These are phyloP conservation scores for Sporothrix dimorphospora DNA, from an alignment of 2,329 filamentous ascomycete genomes.

Conservation along the genomic window DNA sequence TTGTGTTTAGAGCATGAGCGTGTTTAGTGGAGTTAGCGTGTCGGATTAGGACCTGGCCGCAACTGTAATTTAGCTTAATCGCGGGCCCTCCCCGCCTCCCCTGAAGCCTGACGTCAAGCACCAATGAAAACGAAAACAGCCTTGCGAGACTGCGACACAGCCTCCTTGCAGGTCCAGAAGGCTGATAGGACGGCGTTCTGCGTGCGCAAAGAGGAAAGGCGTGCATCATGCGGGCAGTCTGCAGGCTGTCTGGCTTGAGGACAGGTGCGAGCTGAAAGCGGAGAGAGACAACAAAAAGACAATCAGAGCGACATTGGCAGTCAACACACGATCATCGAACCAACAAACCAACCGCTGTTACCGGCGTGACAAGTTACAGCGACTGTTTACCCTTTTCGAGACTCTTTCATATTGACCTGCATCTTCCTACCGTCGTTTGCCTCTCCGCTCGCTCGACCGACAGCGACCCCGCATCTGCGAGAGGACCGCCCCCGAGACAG, in stretches of 20 bases:
- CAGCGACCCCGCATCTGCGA: no score
- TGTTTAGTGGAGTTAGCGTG: neutral
- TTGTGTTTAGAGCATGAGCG: neutral
- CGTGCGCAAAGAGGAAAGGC: neutral
- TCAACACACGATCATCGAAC: no score
- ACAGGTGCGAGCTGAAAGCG: no score
- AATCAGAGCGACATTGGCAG: neutral
- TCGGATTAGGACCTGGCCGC: neutral
- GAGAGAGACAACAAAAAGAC: neutral
- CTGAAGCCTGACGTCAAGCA: neutral
- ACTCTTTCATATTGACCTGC: no score
- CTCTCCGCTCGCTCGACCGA: no score
- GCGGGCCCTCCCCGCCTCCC: no score
- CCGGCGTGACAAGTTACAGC: no score
- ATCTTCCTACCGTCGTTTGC: no score
- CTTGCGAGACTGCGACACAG: neutral
- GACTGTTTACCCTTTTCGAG: no score
- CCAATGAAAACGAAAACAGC: neutral
- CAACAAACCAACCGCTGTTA: no score
- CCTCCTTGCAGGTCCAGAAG: neutral
- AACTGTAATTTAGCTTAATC: neutral
- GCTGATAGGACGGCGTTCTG: conserved; percentile 7
- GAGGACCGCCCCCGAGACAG: no score
- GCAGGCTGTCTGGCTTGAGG: neutral
- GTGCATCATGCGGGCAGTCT: neutral